A percentile compares a stretch with the other conserved stretches of the same genome.
Evolutionary conservation across 495 filamentous ascomycete species (phyloP).

Genomic region (Cercophora sp.): DNA sequence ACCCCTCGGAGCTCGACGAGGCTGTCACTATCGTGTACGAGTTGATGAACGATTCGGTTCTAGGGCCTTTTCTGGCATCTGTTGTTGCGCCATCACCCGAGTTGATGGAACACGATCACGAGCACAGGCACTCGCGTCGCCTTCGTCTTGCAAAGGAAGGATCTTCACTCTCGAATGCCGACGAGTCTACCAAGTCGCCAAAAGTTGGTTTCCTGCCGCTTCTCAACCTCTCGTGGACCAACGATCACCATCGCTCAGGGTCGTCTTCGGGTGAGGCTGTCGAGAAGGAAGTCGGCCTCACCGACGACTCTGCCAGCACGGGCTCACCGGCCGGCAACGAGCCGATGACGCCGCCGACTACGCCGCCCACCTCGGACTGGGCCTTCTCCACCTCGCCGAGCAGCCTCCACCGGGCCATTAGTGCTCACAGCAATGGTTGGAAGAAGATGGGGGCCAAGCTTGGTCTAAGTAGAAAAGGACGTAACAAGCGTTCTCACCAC

Average conservation of each 20-base stretch:
- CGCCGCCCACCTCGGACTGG: slow-evolving; percentile 67
- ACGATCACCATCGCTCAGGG: slow-evolving; percentile 32
- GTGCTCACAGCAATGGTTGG: slow-evolving; percentile 61
- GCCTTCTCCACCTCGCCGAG: slow-evolving; percentile 47
- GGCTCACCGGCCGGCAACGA: slow-evolving; percentile 51
- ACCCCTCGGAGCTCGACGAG: slow-evolving; percentile 73
- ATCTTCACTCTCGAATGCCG: slow-evolving; percentile 14
- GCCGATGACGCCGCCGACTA: slow-evolving; percentile 86
- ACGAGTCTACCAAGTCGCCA: slow-evolving; percentile 40
- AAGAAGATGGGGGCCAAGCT: slow-evolving; percentile 82
- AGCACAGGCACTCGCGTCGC: slow-evolving; percentile 36
- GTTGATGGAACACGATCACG: slow-evolving; percentile 27
- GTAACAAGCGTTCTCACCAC: slow-evolving; percentile 37
- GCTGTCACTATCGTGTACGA: slow-evolving; percentile 91
- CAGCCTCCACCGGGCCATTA: slow-evolving; percentile 48
- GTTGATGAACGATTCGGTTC: slow-evolving; percentile 93
- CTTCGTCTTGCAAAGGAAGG: slow-evolving; percentile 36
- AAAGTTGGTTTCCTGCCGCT: slow-evolving; percentile 42
- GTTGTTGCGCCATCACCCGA: slow-evolving; percentile 36
- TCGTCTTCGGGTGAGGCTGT: slow-evolving; percentile 33
- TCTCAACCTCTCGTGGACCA: slow-evolving; percentile 37
- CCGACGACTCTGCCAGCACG: slow-evolving; percentile 49
- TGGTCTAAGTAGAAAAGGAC: slow-evolving; percentile 60
- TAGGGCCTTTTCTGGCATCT: slow-evolving; percentile 75
- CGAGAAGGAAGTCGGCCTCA: slow-evolving; percentile 37